Evolutionary conservation across 2,329 filamentous ascomycete genomes (phyloP), one percentile per base, ranked within the genome.

Genomic region (Aspergillus thermomutatus): DNA sequence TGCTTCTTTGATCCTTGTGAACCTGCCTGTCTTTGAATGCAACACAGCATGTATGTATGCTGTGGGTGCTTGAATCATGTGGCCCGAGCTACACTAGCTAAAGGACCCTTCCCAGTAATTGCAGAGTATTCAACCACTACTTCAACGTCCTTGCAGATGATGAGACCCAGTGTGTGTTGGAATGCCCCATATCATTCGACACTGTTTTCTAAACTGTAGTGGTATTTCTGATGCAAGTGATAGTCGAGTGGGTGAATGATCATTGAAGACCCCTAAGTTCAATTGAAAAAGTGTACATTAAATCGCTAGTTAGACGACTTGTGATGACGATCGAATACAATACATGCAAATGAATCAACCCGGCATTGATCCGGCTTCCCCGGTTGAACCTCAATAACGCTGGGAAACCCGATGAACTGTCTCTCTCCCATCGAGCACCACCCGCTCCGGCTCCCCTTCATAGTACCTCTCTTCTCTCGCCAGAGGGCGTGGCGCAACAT

Each of bases 401-500:
- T 68, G 68, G 52, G 69, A 59, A 31, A 66, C 66, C 50, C 70
- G 69, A 55, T 69, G 73, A 50, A 72, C 64, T 41, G 67, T 55
- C 53, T 72, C 67, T 27, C 66, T 61, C 21, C 65, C 69, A 28
- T 74, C 72, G 26, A 72, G 59, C 27, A 64, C 63, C 46, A 73
- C 55, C 51, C 66, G 69, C 31, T 66, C 64, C n/a, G 66, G 64
- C 19, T 72, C 73, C 21, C 72, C 69, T 28, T 72, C 71, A 60
- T 74, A 76, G 50, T 72, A 76, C 49, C 69, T 66, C 54, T 72
- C 67, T 37, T 73, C 72, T 49, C 71, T 64, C 21, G 64, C 48
- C 47, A 69, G 54, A 28, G 63, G 63, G 69, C 77, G 61, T 69
- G 72, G 56, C 68, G 72, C 51, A 61, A 71, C 60, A 77, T 80